Conservation (phyloP, 2,329 filamentous ascomycete genomes). For the Emericellopsis cladophorae region DNA sequence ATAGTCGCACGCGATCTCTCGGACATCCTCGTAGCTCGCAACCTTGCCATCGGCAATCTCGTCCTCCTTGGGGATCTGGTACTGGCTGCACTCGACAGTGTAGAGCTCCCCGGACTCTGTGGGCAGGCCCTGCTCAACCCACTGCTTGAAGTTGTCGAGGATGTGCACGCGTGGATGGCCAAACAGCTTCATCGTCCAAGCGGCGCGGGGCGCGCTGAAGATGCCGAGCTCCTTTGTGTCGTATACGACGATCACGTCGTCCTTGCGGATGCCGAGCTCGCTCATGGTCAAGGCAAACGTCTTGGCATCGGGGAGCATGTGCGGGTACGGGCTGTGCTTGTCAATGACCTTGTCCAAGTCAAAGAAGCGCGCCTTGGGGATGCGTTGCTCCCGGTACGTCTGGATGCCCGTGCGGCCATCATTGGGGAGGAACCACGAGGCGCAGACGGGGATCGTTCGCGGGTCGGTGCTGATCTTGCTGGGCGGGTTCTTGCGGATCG, state of each 20-base stretch:
- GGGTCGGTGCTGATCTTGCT: conserved; percentile 71
- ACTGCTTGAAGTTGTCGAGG: conserved; percentile 91
- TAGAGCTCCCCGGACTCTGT: conserved; percentile 69
- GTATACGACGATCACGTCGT: conserved; percentile 90
- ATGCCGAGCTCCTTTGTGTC: conserved; percentile 85
- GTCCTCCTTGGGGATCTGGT: conserved; percentile 50
- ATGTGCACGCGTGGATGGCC: conserved; percentile 82
- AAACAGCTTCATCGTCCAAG: conserved; percentile 85
- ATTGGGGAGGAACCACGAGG: conserved; percentile 93
- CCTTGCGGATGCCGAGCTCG: conserved; percentile 69
- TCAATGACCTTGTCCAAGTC: conserved; percentile 90
- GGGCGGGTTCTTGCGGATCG: conserved; percentile 69
- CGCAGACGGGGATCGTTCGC: conserved; percentile 78
- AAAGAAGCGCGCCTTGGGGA: conserved; percentile 88
- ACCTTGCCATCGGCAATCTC: conserved; percentile 41
- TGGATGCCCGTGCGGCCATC: conserved; percentile 72
- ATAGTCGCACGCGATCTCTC: conserved; percentile 59
- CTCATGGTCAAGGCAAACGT: conserved; percentile 83
- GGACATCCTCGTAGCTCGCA: conserved; percentile 71
- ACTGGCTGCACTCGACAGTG: conserved; percentile 51
- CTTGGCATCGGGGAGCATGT: conserved; percentile 82
- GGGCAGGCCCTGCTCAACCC: conserved; percentile 73
- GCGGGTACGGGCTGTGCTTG: conserved; percentile 76
- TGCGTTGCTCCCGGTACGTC: conserved; percentile 69
- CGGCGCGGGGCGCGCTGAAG: conserved; percentile 85